Base-by-base conservation (phyloP, 352 stramenopile species). In the Globisporangium parvum region DNA sequence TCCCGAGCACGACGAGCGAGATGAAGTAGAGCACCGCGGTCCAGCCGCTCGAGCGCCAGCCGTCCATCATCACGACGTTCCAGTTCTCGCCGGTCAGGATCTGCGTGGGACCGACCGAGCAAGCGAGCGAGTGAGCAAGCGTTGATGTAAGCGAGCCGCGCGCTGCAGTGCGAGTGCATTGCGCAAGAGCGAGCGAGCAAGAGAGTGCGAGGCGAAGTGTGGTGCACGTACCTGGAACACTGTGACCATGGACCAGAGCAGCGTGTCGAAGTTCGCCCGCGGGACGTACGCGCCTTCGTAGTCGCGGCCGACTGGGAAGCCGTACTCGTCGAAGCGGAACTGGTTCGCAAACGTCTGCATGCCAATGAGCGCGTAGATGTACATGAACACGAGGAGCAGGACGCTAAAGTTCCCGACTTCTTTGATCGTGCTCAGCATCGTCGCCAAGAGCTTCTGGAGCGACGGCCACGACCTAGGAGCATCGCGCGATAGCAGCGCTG, bases 301-400 rank as follows among this genome's bases (percentile, higher is more conserved):
- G 21, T 73, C 62, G 17, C 55, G 57, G 24, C 69, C 56, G 10
- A 85, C 63, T 2, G 73, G 68, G 20, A 66, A 73, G 1, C 77
- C 94, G 21, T 75, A 58, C 15, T 69, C 60, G 46, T 96, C 86
- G 57, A 98, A 98, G 21, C 86, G 84, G 51, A 98, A 81, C 51
- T 88, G 67, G 59, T 97, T 97, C 2, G 87, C 83, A 54, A 98
- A 97, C 11, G 94, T 85, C 59, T 97, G 89, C 81, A 97, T 95
- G 44, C 90, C 89, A 28, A 97, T 80, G 14, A 98, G 63, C 6
- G 86, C 74, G 60, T 96, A 97, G 41, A 98, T 96, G 61, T 96
- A 97, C 50, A 97, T 85, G 65, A 98, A 97, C 6, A 98, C 73
- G 12, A 95, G 49, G 31, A 98, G 79, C 0, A 98, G 71, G 18